Evolutionary conservation across 2,329 filamentous ascomycete genomes (phyloP).

Genomic region (Fusarium cyanostomum): DNA sequence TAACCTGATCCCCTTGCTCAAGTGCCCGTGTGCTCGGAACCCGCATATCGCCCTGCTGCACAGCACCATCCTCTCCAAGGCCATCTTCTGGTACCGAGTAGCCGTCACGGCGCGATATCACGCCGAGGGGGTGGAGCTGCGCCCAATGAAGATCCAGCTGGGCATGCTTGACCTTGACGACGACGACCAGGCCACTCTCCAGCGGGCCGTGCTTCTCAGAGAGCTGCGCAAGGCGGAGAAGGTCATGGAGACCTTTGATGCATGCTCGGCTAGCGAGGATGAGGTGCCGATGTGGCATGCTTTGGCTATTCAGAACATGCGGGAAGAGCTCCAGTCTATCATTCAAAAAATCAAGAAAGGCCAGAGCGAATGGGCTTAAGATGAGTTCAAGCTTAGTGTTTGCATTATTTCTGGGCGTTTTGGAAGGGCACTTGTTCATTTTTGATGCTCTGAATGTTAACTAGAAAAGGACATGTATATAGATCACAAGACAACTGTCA

Average conservation of each 20-base stretch:
- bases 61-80: conserved; percentile 26
- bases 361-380: conserved; percentile 1
- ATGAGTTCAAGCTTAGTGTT: background rate
- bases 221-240: conserved; percentile 19
- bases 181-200: conserved; percentile 21
- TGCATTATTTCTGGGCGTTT: background rate
- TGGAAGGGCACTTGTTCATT: background rate
- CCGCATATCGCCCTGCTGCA: conserved; percentile 18
- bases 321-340: conserved; percentile 15
- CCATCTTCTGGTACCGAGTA: conserved; percentile 24
- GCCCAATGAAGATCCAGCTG: conserved; percentile 25
- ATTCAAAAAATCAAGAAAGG: conserved; percentile 17
- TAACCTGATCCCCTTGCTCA: conserved; percentile 15
- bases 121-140: background rate
- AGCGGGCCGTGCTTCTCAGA: conserved; percentile 2
- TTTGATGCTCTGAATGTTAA: background rate
- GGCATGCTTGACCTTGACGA: conserved; percentile 23
- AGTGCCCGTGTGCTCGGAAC: conserved; percentile 4
- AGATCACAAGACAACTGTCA: background rate
- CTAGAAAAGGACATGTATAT: background rate
- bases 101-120: conserved; percentile 10
- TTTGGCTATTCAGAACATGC: conserved; percentile 14
- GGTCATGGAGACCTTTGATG: conserved; percentile 21
- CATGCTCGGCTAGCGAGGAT: background rate
- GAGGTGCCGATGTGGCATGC: conserved; percentile 8